Evolutionary conservation across 1,284 basidiomycete genomes (phyloP), one percentile per base, ranked within the genome.

Genomic region (Sporisorium scitamineum): DNA sequence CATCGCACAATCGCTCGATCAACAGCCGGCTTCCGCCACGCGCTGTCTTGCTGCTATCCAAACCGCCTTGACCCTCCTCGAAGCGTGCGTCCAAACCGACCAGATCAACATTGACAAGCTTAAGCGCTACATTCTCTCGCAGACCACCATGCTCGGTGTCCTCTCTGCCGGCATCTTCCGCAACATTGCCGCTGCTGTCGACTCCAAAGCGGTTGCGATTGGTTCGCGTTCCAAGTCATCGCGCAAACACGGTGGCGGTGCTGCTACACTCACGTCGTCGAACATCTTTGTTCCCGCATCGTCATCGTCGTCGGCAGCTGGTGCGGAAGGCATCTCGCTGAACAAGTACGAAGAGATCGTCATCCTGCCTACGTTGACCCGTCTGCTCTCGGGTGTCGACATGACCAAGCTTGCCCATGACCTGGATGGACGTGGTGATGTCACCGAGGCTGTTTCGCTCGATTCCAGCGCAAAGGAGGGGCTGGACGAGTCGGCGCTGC

Each of bases 71-170:
- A 42, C 57, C 20, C 67, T 79, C 9, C 57, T 81, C 24, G 56
- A 76, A 52, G 74, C 69, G 0, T 76, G 74, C 62, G 66, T 72
- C 2, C 39, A 65, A 11, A 72, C 74, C 44, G 59, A 69, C 29
- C 56, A 59, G 26, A 10, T 47, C 24, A 50, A 55, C 42, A 60
- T 67, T 29, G 66, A 76, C 58, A 76, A 72, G 53, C 59, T 76
- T 32, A 69, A 72, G 53, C 74, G 74, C 44, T 72, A 68, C 54
- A 39, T 76, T 8, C 56, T 72, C 9, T 70, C 70, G 22, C 64
- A 70, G 26, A 54, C 69, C 26, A 79, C 80, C 7, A 72, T 78
- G 68, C 74, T 81, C 24, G 78, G 73, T 20, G 70, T 71, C 16
- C 67, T 78, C 7, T 70, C 68, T 5, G 56, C 66, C 16, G 76